Percentiles rank a stretch among this genome's conserved stretches.
Evolutionary conservation across 1,139 yeast species (phyloP).

Genomic region (Pneumocystis canis): DNA sequence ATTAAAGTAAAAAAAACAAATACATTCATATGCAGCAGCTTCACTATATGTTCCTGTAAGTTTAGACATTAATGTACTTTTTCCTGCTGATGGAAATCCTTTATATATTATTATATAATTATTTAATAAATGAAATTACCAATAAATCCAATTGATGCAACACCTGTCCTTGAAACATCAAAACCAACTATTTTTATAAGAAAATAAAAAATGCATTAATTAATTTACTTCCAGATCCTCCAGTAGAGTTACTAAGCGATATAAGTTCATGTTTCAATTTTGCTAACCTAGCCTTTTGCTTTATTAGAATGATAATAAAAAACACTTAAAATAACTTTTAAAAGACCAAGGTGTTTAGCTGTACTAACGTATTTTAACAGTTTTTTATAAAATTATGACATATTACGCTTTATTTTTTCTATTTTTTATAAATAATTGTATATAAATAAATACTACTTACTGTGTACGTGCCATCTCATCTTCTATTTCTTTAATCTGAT

Average conservation of each 20-base stretch:
- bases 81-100: slow-evolving; percentile 2
- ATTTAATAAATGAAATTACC: slow-evolving; percentile 98
- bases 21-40: slow-evolving; percentile 51
- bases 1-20: neutral
- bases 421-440: neutral
- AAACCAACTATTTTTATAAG: slow-evolving; percentile 42
- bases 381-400: neutral
- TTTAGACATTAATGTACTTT: slow-evolving; percentile 56
- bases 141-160: slow-evolving; percentile 89
- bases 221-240: slow-evolving; percentile 69
- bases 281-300: slow-evolving; percentile 88
- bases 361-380: neutral
- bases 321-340: neutral
- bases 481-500: slow-evolving; percentile 14
- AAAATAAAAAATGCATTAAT: neutral
- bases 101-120: slow-evolving; percentile 21
- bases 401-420: neutral
- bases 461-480: slow-evolving; percentile 15
- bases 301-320: slow-evolving; percentile 63
- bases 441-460: slow-evolving; percentile 3
- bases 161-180: slow-evolving; percentile 96
- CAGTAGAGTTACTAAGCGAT: slow-evolving; percentile 61
- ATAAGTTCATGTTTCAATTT: slow-evolving; percentile 82
- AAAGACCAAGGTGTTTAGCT: slow-evolving; percentile 12
- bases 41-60: slow-evolving; percentile 93